Conservation (phyloP, 768 basidiomycete species). For the Calocybe gangraenosa region DNA sequence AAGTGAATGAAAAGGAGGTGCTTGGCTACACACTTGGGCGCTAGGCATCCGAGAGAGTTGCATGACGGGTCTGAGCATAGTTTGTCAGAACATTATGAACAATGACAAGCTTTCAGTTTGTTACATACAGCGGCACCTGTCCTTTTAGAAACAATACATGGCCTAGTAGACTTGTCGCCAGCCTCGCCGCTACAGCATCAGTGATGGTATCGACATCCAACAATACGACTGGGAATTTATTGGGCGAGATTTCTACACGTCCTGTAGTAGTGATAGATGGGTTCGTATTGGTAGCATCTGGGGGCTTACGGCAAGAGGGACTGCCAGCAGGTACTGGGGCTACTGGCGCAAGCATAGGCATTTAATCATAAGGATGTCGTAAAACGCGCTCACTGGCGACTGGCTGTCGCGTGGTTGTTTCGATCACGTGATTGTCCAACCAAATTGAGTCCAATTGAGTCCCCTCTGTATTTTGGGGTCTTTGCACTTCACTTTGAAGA, state of each 20-base stretch:
- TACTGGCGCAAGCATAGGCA: constrained; percentile 4
- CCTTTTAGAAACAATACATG: constrained; percentile 76
- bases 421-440: too few species aligned
- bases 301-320: too few species aligned
- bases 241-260: background rate
- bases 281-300: background rate
- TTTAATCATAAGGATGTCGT: too few species aligned
- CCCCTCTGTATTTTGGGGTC: too few species aligned
- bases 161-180: constrained; percentile 59
- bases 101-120: background rate
- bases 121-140: constrained; percentile 72
- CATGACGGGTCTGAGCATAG: constrained; percentile 48
- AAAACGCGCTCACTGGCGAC: too few species aligned
- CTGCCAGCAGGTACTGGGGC: background rate
- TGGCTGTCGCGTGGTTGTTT: too few species aligned
- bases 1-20: too few species aligned
- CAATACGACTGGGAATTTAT: constrained; percentile 29
- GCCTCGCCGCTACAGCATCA: constrained; percentile 56
- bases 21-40: constrained; percentile 31
- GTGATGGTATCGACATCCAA: constrained; percentile 52
- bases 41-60: constrained; percentile 57
- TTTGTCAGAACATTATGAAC: background rate
- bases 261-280: background rate
- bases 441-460: too few species aligned
- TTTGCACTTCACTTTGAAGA: too few species aligned